phyloP scores from a whole-genome alignment of 345 rosid genomes.

The Crucihimalaya himalaica region DNA sequence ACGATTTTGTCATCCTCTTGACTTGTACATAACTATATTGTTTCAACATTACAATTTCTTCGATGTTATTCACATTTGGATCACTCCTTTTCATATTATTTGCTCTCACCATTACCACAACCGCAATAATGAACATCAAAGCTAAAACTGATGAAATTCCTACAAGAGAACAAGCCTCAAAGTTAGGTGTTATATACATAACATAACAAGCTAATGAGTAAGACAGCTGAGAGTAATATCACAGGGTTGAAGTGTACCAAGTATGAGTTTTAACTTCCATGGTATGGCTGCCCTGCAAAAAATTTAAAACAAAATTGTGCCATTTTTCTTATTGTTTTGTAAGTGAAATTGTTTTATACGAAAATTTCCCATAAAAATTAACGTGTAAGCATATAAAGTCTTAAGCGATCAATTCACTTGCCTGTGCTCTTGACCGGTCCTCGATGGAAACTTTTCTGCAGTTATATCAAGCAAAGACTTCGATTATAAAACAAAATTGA shows the following conservation, averaged over 20 bases:
- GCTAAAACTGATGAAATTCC: background rate
- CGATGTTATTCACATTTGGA: background rate
- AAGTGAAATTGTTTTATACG: too few species aligned
- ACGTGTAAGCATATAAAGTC: too few species aligned
- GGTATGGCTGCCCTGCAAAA: background rate
- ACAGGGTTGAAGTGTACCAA: background rate
- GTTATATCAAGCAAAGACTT: too few species aligned
- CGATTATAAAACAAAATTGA: too few species aligned
- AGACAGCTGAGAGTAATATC: background rate
- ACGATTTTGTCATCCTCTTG: background rate
- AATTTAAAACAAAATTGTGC: too few species aligned
- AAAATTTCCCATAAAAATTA: too few species aligned
- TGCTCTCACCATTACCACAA: background rate
- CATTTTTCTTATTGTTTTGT: too few species aligned
- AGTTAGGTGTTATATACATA: background rate
- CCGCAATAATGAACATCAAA: background rate
- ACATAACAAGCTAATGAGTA: background rate
- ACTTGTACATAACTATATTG: background rate
- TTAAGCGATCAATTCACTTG: too few species aligned
- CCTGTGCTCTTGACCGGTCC: too few species aligned
- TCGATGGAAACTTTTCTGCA: too few species aligned
- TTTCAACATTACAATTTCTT: background rate
- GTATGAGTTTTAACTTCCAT: background rate
- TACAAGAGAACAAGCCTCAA: background rate
- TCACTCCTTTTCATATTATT: background rate